These are phyloP conservation scores for Bathelium albidoporum DNA, from an alignment of 495 filamentous ascomycete genomes.

Conservation along the genomic window DNA sequence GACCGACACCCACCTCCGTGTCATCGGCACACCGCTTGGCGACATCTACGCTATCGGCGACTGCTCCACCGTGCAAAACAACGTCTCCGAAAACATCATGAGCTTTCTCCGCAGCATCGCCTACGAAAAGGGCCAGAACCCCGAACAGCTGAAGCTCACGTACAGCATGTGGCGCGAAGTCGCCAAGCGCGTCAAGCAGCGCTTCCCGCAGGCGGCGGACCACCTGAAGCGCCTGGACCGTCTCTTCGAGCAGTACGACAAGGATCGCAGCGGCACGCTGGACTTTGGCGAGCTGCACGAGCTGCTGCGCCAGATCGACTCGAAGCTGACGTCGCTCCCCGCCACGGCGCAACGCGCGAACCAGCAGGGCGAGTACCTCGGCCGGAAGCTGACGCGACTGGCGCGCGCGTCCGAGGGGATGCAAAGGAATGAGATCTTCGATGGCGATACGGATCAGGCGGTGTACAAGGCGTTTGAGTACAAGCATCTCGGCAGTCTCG, in stretches of 20 bases:
- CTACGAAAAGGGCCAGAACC: constrained; percentile 84
- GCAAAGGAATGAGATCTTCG: constrained; percentile 62
- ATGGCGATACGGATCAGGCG: constrained; percentile 86
- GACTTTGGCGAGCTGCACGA: constrained; percentile 88
- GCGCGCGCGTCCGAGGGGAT: constrained; percentile 70
- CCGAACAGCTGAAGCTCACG: constrained; percentile 67
- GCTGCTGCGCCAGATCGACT: constrained; percentile 60
- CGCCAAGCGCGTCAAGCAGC: constrained; percentile 68
- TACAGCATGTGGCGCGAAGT: constrained; percentile 83
- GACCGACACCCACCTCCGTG: constrained; percentile 86
- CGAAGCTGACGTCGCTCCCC: constrained; percentile 33
- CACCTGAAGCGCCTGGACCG: constrained; percentile 83
- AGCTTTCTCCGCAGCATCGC: constrained; percentile 81
- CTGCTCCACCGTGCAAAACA: constrained; percentile 93
- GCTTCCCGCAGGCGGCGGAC: constrained; percentile 85
- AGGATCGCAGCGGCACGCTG: constrained; percentile 81
- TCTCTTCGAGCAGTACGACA: constrained; percentile 86
- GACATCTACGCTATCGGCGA: constrained; percentile 98
- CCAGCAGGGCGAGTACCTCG: constrained; percentile 92
- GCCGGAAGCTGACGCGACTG: constrained; percentile 86
- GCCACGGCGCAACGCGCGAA: constrained; percentile 86
- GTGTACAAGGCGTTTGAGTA: constrained; percentile 97
- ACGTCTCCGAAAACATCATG: constrained; percentile 76
- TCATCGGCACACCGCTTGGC: constrained; percentile 83
- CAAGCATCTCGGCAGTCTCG: constrained; percentile 79